Percentiles rank a stretch among this genome's conserved stretches.
Evolutionary conservation across 306 rosid genomes (phyloP).

Genomic region (Sindora glabra): DNA sequence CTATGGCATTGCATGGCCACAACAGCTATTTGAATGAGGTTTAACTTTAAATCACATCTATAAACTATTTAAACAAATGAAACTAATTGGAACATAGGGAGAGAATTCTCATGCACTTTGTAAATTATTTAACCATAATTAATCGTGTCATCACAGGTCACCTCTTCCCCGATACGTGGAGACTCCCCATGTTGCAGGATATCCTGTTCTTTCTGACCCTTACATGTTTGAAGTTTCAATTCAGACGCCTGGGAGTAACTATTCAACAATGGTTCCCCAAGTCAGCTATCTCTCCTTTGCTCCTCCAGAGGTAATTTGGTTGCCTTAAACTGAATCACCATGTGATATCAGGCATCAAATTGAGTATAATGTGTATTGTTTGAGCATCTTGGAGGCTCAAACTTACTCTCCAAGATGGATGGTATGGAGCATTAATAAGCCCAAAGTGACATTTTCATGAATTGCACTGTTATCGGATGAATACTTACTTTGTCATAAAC

Average conservation of each 20-base stretch:
- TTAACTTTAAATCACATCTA: neutral
- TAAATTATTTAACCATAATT: constrained; percentile 1
- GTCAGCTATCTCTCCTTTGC: constrained; percentile 75
- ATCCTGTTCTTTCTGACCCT: constrained; percentile 66
- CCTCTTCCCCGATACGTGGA: constrained; percentile 57
- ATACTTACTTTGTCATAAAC: neutral
- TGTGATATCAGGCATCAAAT: constrained; percentile 10
- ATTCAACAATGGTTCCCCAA: constrained; percentile 44
- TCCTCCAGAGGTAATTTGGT: constrained; percentile 80
- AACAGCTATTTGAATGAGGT: neutral
- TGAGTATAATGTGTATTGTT: neutral
- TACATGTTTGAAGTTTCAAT: constrained; percentile 32
- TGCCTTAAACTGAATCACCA: constrained; percentile 3
- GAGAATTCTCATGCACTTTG: neutral
- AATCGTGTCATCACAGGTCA: constrained; percentile 38
- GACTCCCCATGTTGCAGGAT: constrained; percentile 60
- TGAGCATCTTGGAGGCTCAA: neutral
- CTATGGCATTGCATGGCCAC: neutral
- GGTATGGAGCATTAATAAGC: neutral
- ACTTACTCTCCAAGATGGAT: neutral
- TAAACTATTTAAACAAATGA: neutral
- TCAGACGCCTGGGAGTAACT: constrained; percentile 54
- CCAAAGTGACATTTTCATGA: neutral
- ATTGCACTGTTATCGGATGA: neutral
- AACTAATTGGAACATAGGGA: constrained; percentile 1